Evolutionary conservation across 1,284 basidiomycete genomes (phyloP), one percentile per base, ranked within the genome.

Genomic region (Anthracocystis setariae): DNA sequence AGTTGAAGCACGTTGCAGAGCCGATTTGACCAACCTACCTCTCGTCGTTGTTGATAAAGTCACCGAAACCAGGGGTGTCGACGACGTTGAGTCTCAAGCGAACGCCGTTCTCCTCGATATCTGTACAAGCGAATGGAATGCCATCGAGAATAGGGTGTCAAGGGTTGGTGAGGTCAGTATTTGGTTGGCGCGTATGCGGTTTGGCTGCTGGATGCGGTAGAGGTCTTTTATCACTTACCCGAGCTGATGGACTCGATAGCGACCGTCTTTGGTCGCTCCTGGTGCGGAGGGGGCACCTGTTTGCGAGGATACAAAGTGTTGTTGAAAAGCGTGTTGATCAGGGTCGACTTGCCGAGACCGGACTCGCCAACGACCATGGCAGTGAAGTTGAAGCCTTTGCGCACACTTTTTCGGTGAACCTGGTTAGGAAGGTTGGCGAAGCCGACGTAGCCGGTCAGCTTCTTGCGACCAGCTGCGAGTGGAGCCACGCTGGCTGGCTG

Each of bases 311-410:
- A 80, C 38, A 82, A 72, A 23, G 76, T 77, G n/a, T 76, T 81
- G 74, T 82, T 82, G 74, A 82, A 82, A 38, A 82, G 72, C 10
- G 80, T 82, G 76, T 82, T 82, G 74, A 82, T 78, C 46, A 82
- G 64, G 12, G 80, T 82, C 39, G 79, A 81, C 72, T 82, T 82
- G 51, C 80, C 80, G n/a, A 82, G 74, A 59, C 80, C 80, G 18
- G 79, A 80, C 58, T 82, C 79, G 61, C 80, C 80, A 18, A 82
- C 80, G 17, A 82, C 79, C 80, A 82, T 82, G 42, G 68, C 68
- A 17, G 79, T 82, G 48, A 82, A 82, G 53, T 64, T 74, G 70
- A 82, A 82, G 33, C 80, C 80, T 54, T 80, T 80, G 32, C 79
- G 73, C 18, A 81, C 78, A 32, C 74, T 72, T 49, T 72, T 74